These are phyloP conservation scores for Phoma herbarum DNA, from an alignment of 2,329 filamentous ascomycete species.

Conservation along the genomic window DNA sequence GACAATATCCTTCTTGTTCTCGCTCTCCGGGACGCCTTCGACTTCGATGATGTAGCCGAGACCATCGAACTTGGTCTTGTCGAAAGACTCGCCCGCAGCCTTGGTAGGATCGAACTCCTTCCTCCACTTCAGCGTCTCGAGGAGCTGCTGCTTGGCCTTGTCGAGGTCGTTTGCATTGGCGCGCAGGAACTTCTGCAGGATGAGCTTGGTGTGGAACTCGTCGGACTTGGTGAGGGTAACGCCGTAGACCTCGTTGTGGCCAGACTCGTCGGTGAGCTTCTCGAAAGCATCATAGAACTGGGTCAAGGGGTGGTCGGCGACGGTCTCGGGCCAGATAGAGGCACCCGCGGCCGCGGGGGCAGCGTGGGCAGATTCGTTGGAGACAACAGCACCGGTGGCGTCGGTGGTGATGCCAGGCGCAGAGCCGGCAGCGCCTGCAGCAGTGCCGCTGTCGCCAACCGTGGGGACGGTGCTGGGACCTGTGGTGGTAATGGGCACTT, in stretches of 20 bases:
- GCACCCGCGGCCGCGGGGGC: constrained; percentile 16
- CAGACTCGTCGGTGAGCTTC: constrained; percentile 64
- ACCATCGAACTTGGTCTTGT: constrained; percentile 74
- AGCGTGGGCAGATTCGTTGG: constrained; percentile 1
- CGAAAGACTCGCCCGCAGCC: constrained; percentile 69
- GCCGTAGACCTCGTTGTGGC: constrained; percentile 86
- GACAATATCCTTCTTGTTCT: constrained; percentile 70
- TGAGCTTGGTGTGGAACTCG: constrained; percentile 79
- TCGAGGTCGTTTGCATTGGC: constrained; percentile 81
- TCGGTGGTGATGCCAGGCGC: constrained; percentile 20
- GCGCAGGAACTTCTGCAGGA: constrained; percentile 92
- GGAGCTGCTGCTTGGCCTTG: constrained; percentile 80
- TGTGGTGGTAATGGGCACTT: constrained; percentile 24
- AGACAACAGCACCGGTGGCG: constrained; percentile 12
- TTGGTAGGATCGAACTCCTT: constrained; percentile 76
- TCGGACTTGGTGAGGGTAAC: constrained; percentile 65
- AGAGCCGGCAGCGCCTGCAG: constrained; percentile 16
- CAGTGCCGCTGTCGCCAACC: constrained; percentile 3
- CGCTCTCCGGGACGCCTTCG: constrained; percentile 61
- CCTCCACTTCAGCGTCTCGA: constrained; percentile 82
- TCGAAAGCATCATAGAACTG: constrained; percentile 68
- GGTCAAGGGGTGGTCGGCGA: constrained; percentile 56
- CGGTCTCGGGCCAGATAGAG: constrained; percentile 49
- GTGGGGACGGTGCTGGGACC: constrained; percentile 18
- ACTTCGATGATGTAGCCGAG: constrained; percentile 85